Evolutionary conservation across 1,284 basidiomycete genomes (phyloP).

Genomic region (Wallemia hederae): DNA sequence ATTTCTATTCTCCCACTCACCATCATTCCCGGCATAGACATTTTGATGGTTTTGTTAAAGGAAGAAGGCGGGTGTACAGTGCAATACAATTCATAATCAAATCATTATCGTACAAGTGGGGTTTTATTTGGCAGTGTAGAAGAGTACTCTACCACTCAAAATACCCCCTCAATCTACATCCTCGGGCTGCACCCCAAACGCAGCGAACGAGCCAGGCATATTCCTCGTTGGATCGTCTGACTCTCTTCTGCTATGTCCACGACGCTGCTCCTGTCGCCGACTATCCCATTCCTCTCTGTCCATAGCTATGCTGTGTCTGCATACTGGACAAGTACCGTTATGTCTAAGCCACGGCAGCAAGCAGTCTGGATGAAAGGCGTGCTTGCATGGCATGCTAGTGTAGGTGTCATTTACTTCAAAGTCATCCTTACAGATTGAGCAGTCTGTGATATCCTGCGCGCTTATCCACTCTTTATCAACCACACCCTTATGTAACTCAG

Average conservation of each 20-base stretch:
- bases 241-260: not conserved
- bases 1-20: not conserved
- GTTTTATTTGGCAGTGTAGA: too few relatives aligned
- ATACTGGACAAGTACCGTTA: constrained; percentile 57
- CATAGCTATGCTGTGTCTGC: constrained; percentile 24
- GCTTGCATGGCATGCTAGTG: constrained; percentile 42
- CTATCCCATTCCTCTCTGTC: not conserved
- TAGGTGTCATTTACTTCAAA: constrained; percentile 7
- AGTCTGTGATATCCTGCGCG: constrained; percentile 25
- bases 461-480: constrained; percentile 25
- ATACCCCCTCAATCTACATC: not conserved
- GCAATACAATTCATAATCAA: too few relatives aligned
- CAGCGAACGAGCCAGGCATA: not conserved
- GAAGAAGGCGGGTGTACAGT: too few relatives aligned
- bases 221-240: not conserved
- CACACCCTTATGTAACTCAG: constrained; percentile 23
- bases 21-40: not conserved
- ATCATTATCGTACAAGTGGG: too few relatives aligned
- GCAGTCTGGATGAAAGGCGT: constrained; percentile 49
- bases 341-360: constrained; percentile 54
- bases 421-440: constrained; percentile 13
- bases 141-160: not conserved
- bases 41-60: not conserved
- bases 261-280: not conserved
- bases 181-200: not conserved